Conservation (phyloP, 2,329 filamentous ascomycete species). For the Colletotrichum trifolii region DNA sequence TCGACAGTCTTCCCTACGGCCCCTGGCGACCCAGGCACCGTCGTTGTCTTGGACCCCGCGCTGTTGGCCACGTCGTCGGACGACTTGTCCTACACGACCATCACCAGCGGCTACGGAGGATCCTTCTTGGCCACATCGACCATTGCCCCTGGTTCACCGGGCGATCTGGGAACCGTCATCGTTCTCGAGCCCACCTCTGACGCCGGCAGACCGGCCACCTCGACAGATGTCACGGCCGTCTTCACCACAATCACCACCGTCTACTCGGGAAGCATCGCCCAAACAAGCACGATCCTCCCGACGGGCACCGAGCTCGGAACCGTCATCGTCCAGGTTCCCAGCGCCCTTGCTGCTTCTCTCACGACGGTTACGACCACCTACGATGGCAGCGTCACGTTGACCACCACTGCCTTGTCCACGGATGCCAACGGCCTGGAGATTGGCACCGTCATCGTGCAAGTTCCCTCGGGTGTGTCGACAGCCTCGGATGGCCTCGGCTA, state of each 20-base stretch:
- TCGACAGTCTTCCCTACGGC: conserved; percentile 1
- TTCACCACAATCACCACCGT: conserved; percentile 13
- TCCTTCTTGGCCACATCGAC: conserved; percentile 4
- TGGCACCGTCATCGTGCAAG: conserved; percentile 1
- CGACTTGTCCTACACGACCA: background rate
- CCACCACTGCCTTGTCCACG: background rate
- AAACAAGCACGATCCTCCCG: conserved; percentile 1
- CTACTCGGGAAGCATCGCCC: conserved; percentile 7
- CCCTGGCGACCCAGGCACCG: conserved; percentile 5
- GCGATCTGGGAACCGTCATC: conserved; percentile 6
- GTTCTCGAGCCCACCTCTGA: conserved; percentile 7
- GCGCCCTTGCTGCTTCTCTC: background rate
- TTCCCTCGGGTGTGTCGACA: background rate
- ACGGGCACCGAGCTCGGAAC: conserved; percentile 11
- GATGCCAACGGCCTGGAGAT: background rate
- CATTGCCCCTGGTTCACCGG: conserved; percentile 3
- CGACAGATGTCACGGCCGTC: background rate
- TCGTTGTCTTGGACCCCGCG: conserved; percentile 10
- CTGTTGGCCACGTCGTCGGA: too few species aligned
- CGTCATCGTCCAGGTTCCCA: conserved; percentile 14
- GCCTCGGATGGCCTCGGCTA: too few species aligned
- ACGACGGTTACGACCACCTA: conserved; percentile 9
- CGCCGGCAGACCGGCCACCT: background rate
- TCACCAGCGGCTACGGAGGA: conserved; percentile 5
- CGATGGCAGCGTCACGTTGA: background rate